phyloP scores from a whole-genome alignment of 2,329 filamentous ascomycete genomes.

The Monilinia polystroma region DNA sequence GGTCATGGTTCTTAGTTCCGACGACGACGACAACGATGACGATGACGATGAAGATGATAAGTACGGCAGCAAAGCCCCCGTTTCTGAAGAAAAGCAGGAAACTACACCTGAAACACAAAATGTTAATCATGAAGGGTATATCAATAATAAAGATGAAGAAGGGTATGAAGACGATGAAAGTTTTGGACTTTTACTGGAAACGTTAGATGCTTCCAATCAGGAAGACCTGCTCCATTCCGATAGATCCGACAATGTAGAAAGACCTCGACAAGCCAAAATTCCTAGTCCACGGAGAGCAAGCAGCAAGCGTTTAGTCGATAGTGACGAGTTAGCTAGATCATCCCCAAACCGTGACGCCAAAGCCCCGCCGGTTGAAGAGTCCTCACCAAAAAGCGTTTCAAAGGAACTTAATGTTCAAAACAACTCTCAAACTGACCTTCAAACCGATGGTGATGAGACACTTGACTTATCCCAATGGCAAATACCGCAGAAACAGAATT shows the following conservation, averaged over 20 bases:
- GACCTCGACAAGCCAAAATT: conserved; percentile 37
- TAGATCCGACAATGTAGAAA: conserved; percentile 30
- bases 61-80: conserved; percentile 33
- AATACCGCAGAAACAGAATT: conserved; percentile 40
- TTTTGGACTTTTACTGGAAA: conserved; percentile 39
- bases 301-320: conserved; percentile 38
- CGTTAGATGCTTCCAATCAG: conserved; percentile 36
- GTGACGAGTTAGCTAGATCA: conserved; percentile 35
- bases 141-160: neutral
- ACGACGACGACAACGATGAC: neutral
- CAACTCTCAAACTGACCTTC: neutral
- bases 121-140: neutral
- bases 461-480: conserved; percentile 34
- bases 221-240: conserved; percentile 26
- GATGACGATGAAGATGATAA: neutral
- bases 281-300: conserved; percentile 40
- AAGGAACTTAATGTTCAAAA: neutral
- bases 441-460: conserved; percentile 24
- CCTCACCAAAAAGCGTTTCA: conserved; percentile 3
- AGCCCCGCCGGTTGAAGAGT: conserved; percentile 14
- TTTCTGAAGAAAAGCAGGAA: conserved; percentile 37
- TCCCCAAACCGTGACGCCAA: conserved; percentile 25
- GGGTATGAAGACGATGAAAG: conserved; percentile 36
- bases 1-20: conserved; percentile 35
- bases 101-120: conserved; percentile 23